phyloP scores from a whole-genome alignment of 1,284 basidiomycete species.

The Tausonia pullulans region DNA sequence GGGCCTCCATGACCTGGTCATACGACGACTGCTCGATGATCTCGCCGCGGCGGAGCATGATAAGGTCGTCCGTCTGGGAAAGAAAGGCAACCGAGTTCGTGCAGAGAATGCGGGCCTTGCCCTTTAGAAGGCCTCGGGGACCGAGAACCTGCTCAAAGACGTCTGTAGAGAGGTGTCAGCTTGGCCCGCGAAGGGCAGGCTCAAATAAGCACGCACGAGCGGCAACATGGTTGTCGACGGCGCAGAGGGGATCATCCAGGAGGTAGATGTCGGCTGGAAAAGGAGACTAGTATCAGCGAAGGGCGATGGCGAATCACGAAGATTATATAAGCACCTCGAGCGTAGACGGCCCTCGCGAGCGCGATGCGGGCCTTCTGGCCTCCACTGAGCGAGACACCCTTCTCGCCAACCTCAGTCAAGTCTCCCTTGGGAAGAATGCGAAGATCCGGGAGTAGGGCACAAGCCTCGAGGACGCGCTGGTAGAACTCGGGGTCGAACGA shows the following conservation, averaged over 20 bases:
- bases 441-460: slow-evolving; percentile 72
- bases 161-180: slow-evolving; percentile 11
- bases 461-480: slow-evolving; percentile 48
- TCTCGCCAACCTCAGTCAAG: slow-evolving; percentile 62
- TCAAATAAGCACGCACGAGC: slow-evolving; percentile 37
- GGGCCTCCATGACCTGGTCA: slow-evolving; percentile 47
- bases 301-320: background rate
- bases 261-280: slow-evolving; percentile 48
- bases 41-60: slow-evolving; percentile 70
- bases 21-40: slow-evolving; percentile 71
- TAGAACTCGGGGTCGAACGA: slow-evolving; percentile 27
- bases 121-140: slow-evolving; percentile 68
- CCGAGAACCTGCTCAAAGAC: slow-evolving; percentile 75
- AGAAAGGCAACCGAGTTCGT: slow-evolving; percentile 83
- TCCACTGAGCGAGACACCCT: slow-evolving; percentile 41
- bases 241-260: slow-evolving; percentile 45
- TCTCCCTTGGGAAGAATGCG: slow-evolving; percentile 60
- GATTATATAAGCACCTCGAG: slow-evolving; percentile 4
- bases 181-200: too few relatives aligned
- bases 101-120: slow-evolving; percentile 77
- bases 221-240: slow-evolving; percentile 29
- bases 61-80: slow-evolving; percentile 64
- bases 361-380: slow-evolving; percentile 53
- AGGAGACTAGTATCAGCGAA: slow-evolving; percentile 17
- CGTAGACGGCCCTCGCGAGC: slow-evolving; percentile 45